A percentile compares a stretch with the other conserved stretches of the same genome.
These are phyloP conservation scores for Irpex sp. DNA, from an alignment of 1,284 basidiomycete species.

Conservation along the genomic window DNA sequence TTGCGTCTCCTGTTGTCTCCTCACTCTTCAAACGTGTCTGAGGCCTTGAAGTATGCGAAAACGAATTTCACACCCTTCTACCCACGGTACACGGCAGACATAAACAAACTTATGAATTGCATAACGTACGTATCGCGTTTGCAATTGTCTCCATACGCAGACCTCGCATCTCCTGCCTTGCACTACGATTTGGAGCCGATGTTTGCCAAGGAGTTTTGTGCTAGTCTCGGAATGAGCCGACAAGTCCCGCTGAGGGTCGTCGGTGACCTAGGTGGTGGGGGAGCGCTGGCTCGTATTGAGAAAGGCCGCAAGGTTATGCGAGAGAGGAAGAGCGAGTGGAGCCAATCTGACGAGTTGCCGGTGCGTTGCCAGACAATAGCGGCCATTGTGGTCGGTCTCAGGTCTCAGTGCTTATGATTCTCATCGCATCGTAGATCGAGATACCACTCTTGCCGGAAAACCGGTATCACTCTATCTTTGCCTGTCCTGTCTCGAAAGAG, in stretches of 20 bases:
- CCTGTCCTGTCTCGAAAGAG: slow-evolving; percentile 97
- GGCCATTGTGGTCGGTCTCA: neutral
- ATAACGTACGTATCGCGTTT: slow-evolving; percentile 62
- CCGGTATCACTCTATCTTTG: slow-evolving; percentile 95
- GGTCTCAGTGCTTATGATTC: neutral
- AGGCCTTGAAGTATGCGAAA: slow-evolving; percentile 76
- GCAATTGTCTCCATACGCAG: slow-evolving; percentile 69
- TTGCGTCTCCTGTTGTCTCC: slow-evolving; percentile 66
- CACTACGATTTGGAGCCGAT: slow-evolving; percentile 77
- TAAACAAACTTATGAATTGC: slow-evolving; percentile 76
- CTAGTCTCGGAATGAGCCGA: slow-evolving; percentile 81
- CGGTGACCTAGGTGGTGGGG: slow-evolving; percentile 87
- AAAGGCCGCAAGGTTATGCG: slow-evolving; percentile 92
- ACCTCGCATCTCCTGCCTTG: slow-evolving; percentile 63
- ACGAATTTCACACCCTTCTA: slow-evolving; percentile 68
- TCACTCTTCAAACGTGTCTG: slow-evolving; percentile 46
- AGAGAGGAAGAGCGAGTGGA: slow-evolving; percentile 89
- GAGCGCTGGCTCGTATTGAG: slow-evolving; percentile 85
- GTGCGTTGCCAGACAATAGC: slow-evolving; percentile 37
- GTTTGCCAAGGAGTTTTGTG: slow-evolving; percentile 89
- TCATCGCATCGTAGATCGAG: slow-evolving; percentile 59
- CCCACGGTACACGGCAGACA: slow-evolving; percentile 57
- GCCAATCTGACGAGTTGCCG: slow-evolving; percentile 85
- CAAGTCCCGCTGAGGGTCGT: slow-evolving; percentile 86
- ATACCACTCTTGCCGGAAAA: slow-evolving; percentile 85